Percentiles rank a stretch among this genome's conserved stretches.
These are phyloP conservation scores for Pichia inconspicua DNA, from an alignment of 1,139 yeast genomes.

Conservation along the genomic window DNA sequence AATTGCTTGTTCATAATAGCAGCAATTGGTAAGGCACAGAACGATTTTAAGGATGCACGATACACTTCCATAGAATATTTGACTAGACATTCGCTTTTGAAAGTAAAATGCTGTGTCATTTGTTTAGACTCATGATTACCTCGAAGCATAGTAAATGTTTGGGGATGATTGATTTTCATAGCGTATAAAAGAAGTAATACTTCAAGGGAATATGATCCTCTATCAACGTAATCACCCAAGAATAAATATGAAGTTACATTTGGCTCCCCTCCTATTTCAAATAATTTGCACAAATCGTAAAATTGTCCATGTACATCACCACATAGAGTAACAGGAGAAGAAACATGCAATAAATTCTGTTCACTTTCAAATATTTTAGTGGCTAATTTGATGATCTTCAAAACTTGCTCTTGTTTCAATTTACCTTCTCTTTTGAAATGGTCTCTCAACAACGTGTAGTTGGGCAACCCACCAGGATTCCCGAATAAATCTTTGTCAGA, in stretches of 20 bases:
- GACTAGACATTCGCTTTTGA: slow-evolving; percentile 83
- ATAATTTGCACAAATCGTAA: slow-evolving; percentile 81
- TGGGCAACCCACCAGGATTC: slow-evolving; percentile 56
- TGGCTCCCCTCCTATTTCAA: slow-evolving; percentile 94
- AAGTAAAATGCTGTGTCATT: slow-evolving; percentile 88
- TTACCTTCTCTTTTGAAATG: slow-evolving; percentile 83
- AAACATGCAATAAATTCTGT: slow-evolving; percentile 72
- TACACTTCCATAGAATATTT: slow-evolving; percentile 67
- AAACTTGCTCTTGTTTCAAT: slow-evolving; percentile 62
- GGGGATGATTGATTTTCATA: slow-evolving; percentile 70
- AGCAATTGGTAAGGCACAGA: slow-evolving; percentile 84
- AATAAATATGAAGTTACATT: slow-evolving; percentile 65
- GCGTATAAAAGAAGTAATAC: slow-evolving; percentile 76
- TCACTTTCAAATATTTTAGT: slow-evolving; percentile 59
- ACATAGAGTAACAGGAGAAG: slow-evolving; percentile 93
- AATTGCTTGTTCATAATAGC: slow-evolving; percentile 93
- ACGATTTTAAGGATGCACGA: slow-evolving; percentile 69
- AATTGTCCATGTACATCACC: slow-evolving; percentile 97
- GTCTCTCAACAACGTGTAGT: slow-evolving; percentile 59
- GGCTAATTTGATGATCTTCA: slow-evolving; percentile 61
- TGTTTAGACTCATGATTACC: slow-evolving; percentile 97
- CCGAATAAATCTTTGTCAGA: slow-evolving; percentile 58
- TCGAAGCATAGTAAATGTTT: slow-evolving; percentile 72
- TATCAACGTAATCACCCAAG: slow-evolving; percentile 91
- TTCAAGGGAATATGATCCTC: slow-evolving; percentile 90